Percentiles rank a stretch among this genome's conserved stretches.
Conservation (phyloP, 2,329 filamentous ascomycete genomes). For the Alternaria gaisen region DNA sequence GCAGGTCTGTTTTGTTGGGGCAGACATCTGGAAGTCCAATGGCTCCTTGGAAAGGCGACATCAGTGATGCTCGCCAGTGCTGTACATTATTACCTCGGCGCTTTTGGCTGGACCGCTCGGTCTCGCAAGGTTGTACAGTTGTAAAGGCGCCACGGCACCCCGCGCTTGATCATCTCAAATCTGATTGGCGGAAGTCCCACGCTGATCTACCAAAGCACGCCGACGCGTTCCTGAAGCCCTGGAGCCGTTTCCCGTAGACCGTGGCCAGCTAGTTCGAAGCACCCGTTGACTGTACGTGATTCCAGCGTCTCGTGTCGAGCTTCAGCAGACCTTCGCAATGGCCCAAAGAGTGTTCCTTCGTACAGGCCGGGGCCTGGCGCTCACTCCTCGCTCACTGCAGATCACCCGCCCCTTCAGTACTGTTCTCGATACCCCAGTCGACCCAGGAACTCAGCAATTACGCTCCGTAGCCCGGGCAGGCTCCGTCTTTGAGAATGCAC, state of each 20-base stretch:
- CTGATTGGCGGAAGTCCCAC: conserved; percentile 16
- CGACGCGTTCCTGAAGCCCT: conserved; percentile 9
- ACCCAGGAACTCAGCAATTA: conserved; percentile 33
- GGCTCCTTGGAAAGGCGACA: neutral
- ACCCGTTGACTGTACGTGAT: conserved; percentile 1
- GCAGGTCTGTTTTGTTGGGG: neutral
- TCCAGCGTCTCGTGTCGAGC: conserved; percentile 4
- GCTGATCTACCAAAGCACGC: conserved; percentile 8
- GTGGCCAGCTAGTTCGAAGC: conserved; percentile 9
- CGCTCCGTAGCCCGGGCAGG: conserved; percentile 20
- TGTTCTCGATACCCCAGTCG: conserved; percentile 41
- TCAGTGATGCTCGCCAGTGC: neutral
- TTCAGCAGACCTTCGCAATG: conserved; percentile 8
- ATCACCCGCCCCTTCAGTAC: conserved; percentile 40
- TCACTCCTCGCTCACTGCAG: conserved; percentile 4
- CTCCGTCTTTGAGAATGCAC: conserved; percentile 57
- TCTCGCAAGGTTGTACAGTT: neutral
- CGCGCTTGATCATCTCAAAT: conserved; percentile 6
- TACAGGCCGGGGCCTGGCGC: conserved; percentile 3
- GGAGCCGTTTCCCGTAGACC: neutral
- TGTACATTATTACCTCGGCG: neutral
- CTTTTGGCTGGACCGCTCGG: conserved; percentile 1
- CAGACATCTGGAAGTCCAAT: neutral
- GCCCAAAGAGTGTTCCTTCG: conserved; percentile 15
- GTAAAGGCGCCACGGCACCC: conserved; percentile 10